phyloP scores from a whole-genome alignment of 148 eudicot species.

The Tetragonia tetragonoides region DNA sequence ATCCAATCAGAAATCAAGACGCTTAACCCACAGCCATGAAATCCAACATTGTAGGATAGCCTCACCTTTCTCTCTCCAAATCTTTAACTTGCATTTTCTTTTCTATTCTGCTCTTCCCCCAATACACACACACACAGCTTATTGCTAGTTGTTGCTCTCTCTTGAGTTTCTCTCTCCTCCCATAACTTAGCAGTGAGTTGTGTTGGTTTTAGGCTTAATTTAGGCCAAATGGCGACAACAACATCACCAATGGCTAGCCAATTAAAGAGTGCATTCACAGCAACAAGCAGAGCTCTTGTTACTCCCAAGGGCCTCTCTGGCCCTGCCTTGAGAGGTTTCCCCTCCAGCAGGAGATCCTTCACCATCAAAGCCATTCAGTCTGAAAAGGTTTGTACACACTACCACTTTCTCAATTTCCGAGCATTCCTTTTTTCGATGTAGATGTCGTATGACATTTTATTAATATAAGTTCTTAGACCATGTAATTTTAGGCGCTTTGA shows the following conservation, averaged over 20 bases:
- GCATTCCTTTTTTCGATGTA: too few relatives aligned
- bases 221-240: constrained; percentile 30
- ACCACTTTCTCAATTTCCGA: too few relatives aligned
- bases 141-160: not conserved
- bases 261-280: constrained; percentile 32
- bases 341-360: constrained; percentile 34
- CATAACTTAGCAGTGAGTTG: not conserved
- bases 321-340: constrained; percentile 31
- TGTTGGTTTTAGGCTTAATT: not conserved
- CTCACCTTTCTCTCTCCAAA: constrained; percentile 25
- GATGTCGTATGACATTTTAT: too few relatives aligned
- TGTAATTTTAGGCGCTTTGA: too few relatives aligned
- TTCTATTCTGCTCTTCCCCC: not conserved
- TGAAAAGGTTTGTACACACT: constrained; percentile 27
- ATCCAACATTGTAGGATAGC: constrained; percentile 27
- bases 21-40: constrained; percentile 31
- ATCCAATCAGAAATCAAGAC: constrained; percentile 33
- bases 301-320: constrained; percentile 41
- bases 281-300: constrained; percentile 16
- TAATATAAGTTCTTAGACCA: too few relatives aligned
- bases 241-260: constrained; percentile 47
- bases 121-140: too few relatives aligned
- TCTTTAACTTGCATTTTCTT: constrained; percentile 20
- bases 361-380: constrained; percentile 41
- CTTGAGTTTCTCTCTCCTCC: not conserved